phyloP scores from a whole-genome alignment of 2,329 filamentous ascomycete genomes.

The Microdochium nivale region DNA sequence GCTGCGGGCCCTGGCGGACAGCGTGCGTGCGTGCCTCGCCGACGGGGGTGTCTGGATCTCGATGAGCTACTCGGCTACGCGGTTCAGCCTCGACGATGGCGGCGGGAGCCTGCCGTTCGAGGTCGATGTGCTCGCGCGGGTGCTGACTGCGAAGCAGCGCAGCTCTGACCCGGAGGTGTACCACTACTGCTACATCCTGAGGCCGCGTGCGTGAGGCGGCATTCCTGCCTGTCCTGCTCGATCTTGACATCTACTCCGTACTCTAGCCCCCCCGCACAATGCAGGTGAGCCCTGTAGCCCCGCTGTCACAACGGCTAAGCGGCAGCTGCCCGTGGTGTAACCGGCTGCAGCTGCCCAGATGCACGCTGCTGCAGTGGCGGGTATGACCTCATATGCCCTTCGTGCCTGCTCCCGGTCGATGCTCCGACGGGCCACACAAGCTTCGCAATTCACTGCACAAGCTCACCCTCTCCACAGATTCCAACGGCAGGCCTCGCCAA shows the following conservation, averaged over 20 bases:
- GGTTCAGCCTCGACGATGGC: conserved; percentile 24
- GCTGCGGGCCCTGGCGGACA: conserved; percentile 27
- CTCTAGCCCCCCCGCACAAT: no score
- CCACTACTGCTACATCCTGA: conserved; percentile 35
- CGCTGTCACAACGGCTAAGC: not conserved
- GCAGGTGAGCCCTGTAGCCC: not conserved
- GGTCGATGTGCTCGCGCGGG: conserved; percentile 30
- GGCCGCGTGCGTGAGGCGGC: conserved; percentile 13
- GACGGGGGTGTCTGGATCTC: conserved; percentile 35
- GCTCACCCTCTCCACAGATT: no score
- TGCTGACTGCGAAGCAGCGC: conserved; percentile 30
- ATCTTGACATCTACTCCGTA: no score
- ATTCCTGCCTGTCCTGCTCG: no score
- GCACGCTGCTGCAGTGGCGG: no score
- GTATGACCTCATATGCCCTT: not conserved
- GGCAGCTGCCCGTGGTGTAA: no score
- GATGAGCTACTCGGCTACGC: conserved; percentile 33
- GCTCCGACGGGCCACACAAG: no score
- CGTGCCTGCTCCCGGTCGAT: not conserved
- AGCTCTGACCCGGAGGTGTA: conserved; percentile 36
- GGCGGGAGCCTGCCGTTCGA: conserved; percentile 31
- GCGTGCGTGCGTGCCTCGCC: conserved; percentile 24
- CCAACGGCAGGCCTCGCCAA: no score
- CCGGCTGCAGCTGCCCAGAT: no score
- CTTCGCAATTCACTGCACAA: no score